Conservation (phyloP, 148 eudicot genomes). For the Chenopodium formosanum region DNA sequence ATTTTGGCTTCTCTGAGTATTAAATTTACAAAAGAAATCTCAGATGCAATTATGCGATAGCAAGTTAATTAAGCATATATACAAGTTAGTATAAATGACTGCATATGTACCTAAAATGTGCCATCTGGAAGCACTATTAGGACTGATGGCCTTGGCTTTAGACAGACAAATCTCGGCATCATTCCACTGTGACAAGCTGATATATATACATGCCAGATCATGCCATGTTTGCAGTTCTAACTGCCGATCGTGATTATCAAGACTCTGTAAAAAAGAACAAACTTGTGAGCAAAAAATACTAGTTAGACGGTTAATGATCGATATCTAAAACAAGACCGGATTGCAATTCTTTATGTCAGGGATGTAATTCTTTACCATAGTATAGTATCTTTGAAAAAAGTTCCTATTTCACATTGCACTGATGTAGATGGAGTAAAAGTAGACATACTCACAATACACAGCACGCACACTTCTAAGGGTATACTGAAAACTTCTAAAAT, state of each 20-base stretch:
- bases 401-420: neutral
- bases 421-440: neutral
- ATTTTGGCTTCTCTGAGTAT: neutral
- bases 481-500: neutral
- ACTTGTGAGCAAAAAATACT: neutral
- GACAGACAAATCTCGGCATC: constrained; percentile 83
- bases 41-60: constrained; percentile 1
- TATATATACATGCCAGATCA: constrained; percentile 72
- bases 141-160: constrained; percentile 56
- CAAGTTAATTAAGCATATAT: neutral
- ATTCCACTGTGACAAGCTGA: constrained; percentile 61
- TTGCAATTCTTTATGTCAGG: neutral
- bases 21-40: neutral
- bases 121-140: constrained; percentile 63
- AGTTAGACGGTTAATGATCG: neutral
- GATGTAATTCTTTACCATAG: neutral
- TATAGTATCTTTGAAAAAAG: neutral
- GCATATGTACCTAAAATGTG: constrained; percentile 55
- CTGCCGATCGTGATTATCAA: constrained; percentile 32
- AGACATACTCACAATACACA: too few relatives aligned
- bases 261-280: constrained; percentile 39
- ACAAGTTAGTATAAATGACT: neutral
- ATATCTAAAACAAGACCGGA: neutral
- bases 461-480: neutral
- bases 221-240: constrained; percentile 77